Conservation (phyloP, 148 eudicot species). For the Chenopodium album region DNA sequence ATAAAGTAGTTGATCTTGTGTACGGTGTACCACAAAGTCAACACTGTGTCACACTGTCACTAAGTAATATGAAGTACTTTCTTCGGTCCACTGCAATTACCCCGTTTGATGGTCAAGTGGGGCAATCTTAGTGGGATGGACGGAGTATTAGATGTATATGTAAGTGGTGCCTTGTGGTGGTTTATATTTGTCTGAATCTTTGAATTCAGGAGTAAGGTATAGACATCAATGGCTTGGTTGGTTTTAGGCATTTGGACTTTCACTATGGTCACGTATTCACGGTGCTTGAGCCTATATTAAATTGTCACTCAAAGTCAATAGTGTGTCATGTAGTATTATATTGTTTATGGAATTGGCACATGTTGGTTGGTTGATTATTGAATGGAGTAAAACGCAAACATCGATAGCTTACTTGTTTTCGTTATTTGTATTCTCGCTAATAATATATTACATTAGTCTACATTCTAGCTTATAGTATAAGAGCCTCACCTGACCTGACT, state of each 20-base stretch:
- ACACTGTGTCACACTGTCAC: not conserved
- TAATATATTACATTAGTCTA: not conserved
- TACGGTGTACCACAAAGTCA: not conserved
- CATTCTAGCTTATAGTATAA: not conserved
- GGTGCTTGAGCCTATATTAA: not conserved
- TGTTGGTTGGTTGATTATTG: not conserved
- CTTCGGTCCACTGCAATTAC: too few relatives aligned
- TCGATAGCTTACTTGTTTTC: not conserved
- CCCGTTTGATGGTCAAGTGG: too few relatives aligned
- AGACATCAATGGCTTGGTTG: not conserved
- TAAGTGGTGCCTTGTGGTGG: not conserved
- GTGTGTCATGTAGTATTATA: not conserved
- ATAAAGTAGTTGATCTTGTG: not conserved
- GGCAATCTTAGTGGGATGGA: too few relatives aligned
- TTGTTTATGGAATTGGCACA: constrained; percentile 3
- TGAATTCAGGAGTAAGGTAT: too few relatives aligned
- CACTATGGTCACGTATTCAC: not conserved
- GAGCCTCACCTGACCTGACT: too few relatives aligned
- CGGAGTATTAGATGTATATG: not conserved
- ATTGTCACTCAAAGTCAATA: not conserved
- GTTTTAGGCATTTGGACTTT: not conserved
- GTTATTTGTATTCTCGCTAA: not conserved
- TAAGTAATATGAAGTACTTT: too few relatives aligned
- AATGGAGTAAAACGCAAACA: not conserved
- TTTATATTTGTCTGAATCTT: too few relatives aligned